A percentile compares a stretch with the other conserved stretches of the same genome.
Evolutionary conservation across 2,329 filamentous ascomycete genomes (phyloP).

Genomic region (Capronia coronata): DNA sequence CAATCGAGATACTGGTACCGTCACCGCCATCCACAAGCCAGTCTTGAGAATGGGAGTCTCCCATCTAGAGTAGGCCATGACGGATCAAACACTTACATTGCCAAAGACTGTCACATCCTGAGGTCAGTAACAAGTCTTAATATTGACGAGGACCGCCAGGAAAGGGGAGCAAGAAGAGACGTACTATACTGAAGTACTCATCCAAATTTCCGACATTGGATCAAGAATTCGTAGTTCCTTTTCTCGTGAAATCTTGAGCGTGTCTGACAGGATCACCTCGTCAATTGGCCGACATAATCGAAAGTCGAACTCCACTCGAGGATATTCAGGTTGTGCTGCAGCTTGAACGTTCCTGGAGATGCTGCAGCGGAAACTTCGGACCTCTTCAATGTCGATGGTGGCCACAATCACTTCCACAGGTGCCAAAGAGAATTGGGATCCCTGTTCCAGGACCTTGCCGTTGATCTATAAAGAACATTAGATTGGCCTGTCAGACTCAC

Average conservation of each 20-base stretch:
- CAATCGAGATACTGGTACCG: too few relatives aligned
- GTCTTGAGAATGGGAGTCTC: too few relatives aligned
- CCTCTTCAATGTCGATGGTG: slow-evolving; percentile 65
- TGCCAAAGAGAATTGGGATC: slow-evolving; percentile 28
- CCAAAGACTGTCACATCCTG: too few relatives aligned
- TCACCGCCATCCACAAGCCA: too few relatives aligned
- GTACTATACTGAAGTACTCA: slow-evolving; percentile 34
- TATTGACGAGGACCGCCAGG: too few relatives aligned
- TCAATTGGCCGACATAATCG: slow-evolving; percentile 33
- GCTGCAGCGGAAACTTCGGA: slow-evolving; percentile 50
- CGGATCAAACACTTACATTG: too few relatives aligned
- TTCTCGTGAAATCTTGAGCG: slow-evolving; percentile 39
- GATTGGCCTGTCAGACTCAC: background rate
- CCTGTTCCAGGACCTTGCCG: background rate
- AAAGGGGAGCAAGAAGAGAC: slow-evolving; percentile 3
- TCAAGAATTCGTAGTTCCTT: slow-evolving; percentile 50
- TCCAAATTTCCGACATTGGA: slow-evolving; percentile 62
- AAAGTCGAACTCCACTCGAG: slow-evolving; percentile 36
- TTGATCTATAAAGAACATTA: background rate
- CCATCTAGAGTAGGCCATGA: too few relatives aligned
- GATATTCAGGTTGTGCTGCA: slow-evolving; percentile 41
- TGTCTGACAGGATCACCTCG: slow-evolving; percentile 30
- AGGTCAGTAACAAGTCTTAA: too few relatives aligned
- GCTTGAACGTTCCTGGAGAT: slow-evolving; percentile 34
- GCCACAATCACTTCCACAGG: slow-evolving; percentile 60